These are phyloP conservation scores for Malus hybrid DNA, from an alignment of 331 rosid genomes.

Conservation along the genomic window DNA sequence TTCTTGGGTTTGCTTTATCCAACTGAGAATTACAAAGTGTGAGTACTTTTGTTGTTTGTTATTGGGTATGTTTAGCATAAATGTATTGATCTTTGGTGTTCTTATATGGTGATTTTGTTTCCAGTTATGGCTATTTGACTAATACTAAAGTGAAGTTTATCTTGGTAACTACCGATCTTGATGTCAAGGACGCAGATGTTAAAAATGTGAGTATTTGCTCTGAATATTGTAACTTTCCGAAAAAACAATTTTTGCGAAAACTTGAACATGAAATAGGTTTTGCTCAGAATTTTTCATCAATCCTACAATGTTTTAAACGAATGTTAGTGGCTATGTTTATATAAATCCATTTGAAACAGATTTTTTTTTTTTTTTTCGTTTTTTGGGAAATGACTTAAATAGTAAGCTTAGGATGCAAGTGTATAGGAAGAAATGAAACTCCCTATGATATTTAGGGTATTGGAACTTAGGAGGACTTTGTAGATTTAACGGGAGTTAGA, in stretches of 20 bases:
- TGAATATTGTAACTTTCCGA: too few relatives aligned
- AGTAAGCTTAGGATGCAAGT: neutral
- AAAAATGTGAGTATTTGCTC: conserved; percentile 58
- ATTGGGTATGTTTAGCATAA: neutral
- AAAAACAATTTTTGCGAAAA: too few relatives aligned
- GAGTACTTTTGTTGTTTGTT: conserved; percentile 26
- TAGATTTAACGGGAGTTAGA: neutral
- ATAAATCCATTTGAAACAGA: neutral
- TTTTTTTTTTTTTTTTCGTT: neutral
- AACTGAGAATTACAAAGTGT: conserved; percentile 90
- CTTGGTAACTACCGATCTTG: conserved; percentile 90
- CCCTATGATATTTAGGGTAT: neutral
- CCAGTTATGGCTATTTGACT: conserved; percentile 87
- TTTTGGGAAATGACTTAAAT: neutral
- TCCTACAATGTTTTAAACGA: neutral
- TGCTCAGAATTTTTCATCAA: neutral
- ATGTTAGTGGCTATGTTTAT: neutral
- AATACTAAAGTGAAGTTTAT: conserved; percentile 94
- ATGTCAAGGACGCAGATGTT: conserved; percentile 90
- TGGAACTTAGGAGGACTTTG: neutral
- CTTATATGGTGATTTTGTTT: conserved; percentile 1
- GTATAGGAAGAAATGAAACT: neutral
- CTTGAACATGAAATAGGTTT: neutral
- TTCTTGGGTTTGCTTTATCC: conserved; percentile 91
- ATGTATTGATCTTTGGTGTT: neutral